Base-by-base conservation (phyloP, 2,329 filamentous ascomycete species). In the Neofusicoccum cordaticola region DNA sequence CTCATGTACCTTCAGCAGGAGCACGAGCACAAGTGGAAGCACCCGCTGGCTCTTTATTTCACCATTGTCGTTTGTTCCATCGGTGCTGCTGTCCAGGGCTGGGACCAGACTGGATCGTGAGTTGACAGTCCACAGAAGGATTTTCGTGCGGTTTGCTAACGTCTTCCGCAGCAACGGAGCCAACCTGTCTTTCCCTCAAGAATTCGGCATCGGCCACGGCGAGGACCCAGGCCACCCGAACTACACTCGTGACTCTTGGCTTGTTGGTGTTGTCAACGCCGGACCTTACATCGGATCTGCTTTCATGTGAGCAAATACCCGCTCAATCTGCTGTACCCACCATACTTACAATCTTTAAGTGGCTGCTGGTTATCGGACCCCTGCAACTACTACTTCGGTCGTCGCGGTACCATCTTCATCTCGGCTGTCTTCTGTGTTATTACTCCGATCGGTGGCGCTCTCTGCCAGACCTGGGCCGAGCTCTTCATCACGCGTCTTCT, bases 361-460 rank as follows among this genome's bases (percentile, higher is more conserved):
- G 88, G 89, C 22, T 92, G 89, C 75, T 92, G 90, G 90, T 80
- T 89, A 45, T 91, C 88, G 0, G 86, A 88, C 42, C 90, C 90
- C 0, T 83, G 92, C 74, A 92, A 92, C 76, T 85, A 87, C 62
- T 79, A 72, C 66, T 88, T 92, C 67, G 90, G 90, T 13, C 86
- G 90, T 57, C 83, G 89, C 2, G 89, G 90, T 11, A 90, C 88
- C n/a, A 93, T 94, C 67, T 93, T 92, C 76, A 78, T 91, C 64
- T 87, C 90, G 5, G 91, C 89, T 50, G 85, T 90, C 67, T 88
- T 93, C 72, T 84, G 83, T 67, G 83, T 86, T 68, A 39, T 44
- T 31, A 56, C 62, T 17, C 50, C 52, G 13, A 64, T 64, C 22
- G 86, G 84, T 83, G 81, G 85, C 70, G 83, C 85, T 0, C 89